These are phyloP conservation scores for Coemansia sp. DNA, from an alignment of 192 early-diverging fungal species.

Conservation along the genomic window DNA sequence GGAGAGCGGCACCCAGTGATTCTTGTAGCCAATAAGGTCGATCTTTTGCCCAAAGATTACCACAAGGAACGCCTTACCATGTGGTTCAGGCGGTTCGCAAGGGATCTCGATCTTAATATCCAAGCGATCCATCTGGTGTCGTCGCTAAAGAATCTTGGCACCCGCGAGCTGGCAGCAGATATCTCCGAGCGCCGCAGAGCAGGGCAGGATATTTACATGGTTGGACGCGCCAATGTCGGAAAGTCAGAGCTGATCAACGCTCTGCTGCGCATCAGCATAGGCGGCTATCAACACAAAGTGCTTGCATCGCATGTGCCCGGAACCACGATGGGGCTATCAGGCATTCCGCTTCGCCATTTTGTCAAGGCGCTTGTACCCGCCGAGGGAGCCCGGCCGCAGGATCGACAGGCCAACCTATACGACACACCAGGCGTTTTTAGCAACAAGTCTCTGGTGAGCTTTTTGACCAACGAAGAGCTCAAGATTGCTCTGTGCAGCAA, in stretches of 20 bases:
- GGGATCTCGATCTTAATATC: conserved; percentile 46
- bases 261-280: conserved; percentile 58
- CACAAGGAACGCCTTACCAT: conserved; percentile 57
- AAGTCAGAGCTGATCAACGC: conserved; percentile 74
- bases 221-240: conserved; percentile 75
- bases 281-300: conserved; percentile 53
- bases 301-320: conserved; percentile 67
- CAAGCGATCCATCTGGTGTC: conserved; percentile 58
- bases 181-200: conserved; percentile 40
- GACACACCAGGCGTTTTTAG: conserved; percentile 70
- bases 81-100: conserved; percentile 56
- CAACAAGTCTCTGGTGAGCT: conserved; percentile 53
- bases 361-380: conserved; percentile 43
- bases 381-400: conserved; percentile 30
- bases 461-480: conserved; percentile 57
- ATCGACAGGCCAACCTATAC: conserved; percentile 45
- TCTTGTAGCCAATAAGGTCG: conserved; percentile 71
- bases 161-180: conserved; percentile 52
- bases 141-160: conserved; percentile 61
- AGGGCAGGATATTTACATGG: conserved; percentile 64
- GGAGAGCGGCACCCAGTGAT: conserved; percentile 58
- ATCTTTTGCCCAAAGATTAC: conserved; percentile 62
- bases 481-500: conserved; percentile 48
- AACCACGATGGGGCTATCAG: conserved; percentile 68
- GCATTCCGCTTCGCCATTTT: conserved; percentile 60